phyloP scores from a whole-genome alignment of 73 alveolate species.

The Tetrahymena malaccensis region DNA sequence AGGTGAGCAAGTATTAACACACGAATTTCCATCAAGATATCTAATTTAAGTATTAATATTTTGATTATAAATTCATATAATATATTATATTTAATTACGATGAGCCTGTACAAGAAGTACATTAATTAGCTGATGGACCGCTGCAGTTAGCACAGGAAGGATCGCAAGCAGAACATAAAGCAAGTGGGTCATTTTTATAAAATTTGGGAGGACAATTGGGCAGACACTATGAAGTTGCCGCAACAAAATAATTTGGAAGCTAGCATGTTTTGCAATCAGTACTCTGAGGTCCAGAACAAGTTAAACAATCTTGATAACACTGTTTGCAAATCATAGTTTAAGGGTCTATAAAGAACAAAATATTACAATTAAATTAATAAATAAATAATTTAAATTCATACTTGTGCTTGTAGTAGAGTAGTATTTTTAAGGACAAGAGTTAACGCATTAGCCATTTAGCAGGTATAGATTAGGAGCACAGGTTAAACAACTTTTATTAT shows the following conservation, averaged over 20 bases:
- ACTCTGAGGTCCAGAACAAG: neutral
- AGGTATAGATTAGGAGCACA: neutral
- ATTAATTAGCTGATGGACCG: neutral
- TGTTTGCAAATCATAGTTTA: neutral
- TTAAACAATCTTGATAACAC: neutral
- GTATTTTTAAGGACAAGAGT: neutral
- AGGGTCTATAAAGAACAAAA: neutral
- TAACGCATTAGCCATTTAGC: neutral
- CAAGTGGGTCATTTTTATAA: neutral
- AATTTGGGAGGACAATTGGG: neutral
- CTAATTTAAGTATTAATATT: neutral
- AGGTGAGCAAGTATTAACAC: neutral
- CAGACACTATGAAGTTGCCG: neutral
- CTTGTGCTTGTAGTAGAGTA: neutral
- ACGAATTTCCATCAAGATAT: neutral
- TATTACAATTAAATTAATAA: neutral
- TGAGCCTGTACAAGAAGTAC: neutral
- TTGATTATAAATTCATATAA: too few relatives aligned
- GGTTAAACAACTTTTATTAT: neutral
- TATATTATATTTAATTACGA: neutral
- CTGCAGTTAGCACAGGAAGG: neutral
- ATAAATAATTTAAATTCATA: neutral
- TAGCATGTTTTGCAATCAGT: neutral
- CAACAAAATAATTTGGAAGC: neutral
- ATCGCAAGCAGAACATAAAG: neutral